Conservation (phyloP, 768 basidiomycete genomes). For the Lactarius psammicola region DNA sequence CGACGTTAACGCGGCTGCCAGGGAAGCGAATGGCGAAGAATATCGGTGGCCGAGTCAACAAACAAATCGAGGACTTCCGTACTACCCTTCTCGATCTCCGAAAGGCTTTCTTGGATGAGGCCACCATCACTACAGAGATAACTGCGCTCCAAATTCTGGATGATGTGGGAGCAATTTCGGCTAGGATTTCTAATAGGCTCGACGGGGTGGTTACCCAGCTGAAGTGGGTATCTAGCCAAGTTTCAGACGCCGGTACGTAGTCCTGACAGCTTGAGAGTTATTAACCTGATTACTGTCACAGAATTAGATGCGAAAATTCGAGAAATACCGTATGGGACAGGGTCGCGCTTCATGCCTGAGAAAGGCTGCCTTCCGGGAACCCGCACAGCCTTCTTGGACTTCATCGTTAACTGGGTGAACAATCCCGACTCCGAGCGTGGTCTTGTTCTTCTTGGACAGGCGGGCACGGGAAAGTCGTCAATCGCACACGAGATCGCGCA, state of each 20-base stretch:
- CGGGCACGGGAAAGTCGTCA: background rate
- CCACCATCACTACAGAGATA: background rate
- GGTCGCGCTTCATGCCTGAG: background rate
- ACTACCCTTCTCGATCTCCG: background rate
- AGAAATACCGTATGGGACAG: background rate
- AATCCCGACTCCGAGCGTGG: background rate
- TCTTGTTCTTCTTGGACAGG: background rate
- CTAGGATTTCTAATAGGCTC: background rate
- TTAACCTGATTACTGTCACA: background rate
- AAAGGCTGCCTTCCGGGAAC: background rate
- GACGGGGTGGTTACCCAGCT: background rate
- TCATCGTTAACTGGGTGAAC: background rate
- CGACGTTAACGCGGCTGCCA: no score
- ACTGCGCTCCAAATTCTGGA: background rate
- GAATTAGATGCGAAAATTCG: background rate
- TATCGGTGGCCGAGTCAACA: background rate
- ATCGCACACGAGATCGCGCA: no score
- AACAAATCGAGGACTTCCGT: background rate
- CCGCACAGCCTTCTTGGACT: constrained; percentile 1
- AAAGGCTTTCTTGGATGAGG: background rate
- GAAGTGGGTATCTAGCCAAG: no score
- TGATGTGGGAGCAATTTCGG: background rate
- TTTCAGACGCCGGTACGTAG: no score
- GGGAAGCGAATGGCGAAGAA: background rate
- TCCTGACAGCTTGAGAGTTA: background rate